Percentiles rank a stretch among this genome's conserved stretches.
Conservation (phyloP, 495 filamentous ascomycete species). For the Beverwykella pulmonaria region DNA sequence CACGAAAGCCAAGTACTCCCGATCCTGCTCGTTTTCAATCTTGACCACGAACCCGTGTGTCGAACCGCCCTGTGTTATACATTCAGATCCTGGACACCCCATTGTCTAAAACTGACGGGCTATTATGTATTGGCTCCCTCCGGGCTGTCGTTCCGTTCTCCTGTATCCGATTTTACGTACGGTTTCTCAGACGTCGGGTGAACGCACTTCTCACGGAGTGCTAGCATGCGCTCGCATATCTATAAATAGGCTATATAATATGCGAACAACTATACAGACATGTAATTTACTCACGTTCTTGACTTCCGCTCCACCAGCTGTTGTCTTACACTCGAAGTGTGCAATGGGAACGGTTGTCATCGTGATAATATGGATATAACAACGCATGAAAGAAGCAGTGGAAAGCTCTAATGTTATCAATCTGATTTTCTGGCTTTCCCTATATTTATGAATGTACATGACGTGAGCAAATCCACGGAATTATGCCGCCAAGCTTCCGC, state of each 20-base stretch:
- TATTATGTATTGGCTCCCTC: slow-evolving; percentile 65
- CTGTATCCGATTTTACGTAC: slow-evolving; percentile 63
- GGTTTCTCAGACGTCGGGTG: slow-evolving; percentile 53
- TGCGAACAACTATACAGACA: slow-evolving; percentile 9
- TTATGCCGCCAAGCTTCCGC: background rate
- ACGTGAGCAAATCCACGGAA: background rate
- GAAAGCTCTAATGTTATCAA: background rate
- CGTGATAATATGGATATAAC: slow-evolving; percentile 14
- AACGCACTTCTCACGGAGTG: slow-evolving; percentile 48
- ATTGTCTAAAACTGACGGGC: background rate
- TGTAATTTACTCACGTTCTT: slow-evolving; percentile 52
- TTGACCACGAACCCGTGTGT: slow-evolving; percentile 66
- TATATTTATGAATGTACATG: too few relatives aligned
- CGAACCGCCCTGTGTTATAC: slow-evolving; percentile 51
- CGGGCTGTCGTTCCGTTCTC: slow-evolving; percentile 64
- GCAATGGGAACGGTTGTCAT: slow-evolving; percentile 64
- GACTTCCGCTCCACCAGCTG: slow-evolving; percentile 46
- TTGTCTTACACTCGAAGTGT: slow-evolving; percentile 63
- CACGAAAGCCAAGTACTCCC: slow-evolving; percentile 45
- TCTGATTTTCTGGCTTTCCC: too few relatives aligned
- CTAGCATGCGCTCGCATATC: slow-evolving; percentile 49
- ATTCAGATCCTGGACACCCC: background rate
- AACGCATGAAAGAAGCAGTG: background rate
- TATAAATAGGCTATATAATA: slow-evolving; percentile 29
- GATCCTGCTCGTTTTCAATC: slow-evolving; percentile 57